Conservation (phyloP, 2,329 filamentous ascomycete species). For the Talaromyces islandicus region DNA sequence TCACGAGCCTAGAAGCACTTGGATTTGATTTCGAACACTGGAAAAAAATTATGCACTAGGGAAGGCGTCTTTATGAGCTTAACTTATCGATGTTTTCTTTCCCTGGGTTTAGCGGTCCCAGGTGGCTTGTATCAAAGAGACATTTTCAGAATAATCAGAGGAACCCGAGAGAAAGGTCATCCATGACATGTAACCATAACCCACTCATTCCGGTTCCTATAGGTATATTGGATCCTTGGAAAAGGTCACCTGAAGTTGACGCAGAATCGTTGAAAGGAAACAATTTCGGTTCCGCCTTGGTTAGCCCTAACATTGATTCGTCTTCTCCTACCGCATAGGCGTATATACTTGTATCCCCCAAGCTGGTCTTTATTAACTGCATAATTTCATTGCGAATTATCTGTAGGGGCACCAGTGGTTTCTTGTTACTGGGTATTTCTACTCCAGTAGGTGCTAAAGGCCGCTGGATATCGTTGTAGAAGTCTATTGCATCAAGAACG, state of each 20-base stretch:
- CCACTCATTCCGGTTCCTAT: background rate
- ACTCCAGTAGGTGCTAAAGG: background rate
- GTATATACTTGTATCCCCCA: conserved; percentile 7
- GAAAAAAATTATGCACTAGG: background rate
- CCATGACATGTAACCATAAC: conserved; percentile 10
- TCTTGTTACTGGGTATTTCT: background rate
- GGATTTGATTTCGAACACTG: background rate
- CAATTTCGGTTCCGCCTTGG: background rate
- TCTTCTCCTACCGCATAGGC: background rate
- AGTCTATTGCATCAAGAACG: conserved; percentile 1
- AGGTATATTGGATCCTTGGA: background rate
- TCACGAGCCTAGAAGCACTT: background rate
- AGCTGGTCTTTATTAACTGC: background rate
- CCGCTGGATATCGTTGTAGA: background rate
- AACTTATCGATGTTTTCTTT: background rate
- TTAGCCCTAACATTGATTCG: background rate
- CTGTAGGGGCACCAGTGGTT: background rate
- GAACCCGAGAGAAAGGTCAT: conserved; percentile 12
- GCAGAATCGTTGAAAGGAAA: background rate
- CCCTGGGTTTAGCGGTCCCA: background rate
- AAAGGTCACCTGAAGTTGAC: background rate
- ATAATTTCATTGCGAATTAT: background rate
- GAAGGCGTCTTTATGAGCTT: background rate
- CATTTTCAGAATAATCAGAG: background rate
- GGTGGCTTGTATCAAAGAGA: background rate